Evolutionary conservation across 2,329 filamentous ascomycete species (phyloP).

Genomic region (Dactylellina cionopaga): DNA sequence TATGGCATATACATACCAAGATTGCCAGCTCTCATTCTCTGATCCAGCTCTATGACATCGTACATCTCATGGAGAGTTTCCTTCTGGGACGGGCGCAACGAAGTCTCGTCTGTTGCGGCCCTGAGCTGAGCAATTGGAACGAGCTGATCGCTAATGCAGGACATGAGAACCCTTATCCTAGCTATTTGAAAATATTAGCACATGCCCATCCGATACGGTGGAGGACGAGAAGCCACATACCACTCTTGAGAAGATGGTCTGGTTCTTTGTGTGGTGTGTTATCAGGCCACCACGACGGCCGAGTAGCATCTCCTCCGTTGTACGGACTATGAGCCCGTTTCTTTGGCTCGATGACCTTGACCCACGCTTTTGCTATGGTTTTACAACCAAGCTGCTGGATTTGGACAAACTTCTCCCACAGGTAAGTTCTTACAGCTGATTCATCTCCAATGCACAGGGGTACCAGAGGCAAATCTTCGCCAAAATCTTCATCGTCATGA

Average conservation of each 20-base stretch:
- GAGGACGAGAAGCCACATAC: conserved; percentile 60
- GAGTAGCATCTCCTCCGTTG: conserved; percentile 71
- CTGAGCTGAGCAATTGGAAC: conserved; percentile 26
- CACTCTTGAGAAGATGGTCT: conserved; percentile 75
- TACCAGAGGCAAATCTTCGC: conserved; percentile 53
- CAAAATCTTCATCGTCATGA: conserved; percentile 12
- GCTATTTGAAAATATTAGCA: background rate
- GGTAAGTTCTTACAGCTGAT: conserved; percentile 69
- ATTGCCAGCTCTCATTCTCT: conserved; percentile 12
- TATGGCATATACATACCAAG: conserved; percentile 15
- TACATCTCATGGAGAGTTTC: conserved; percentile 47
- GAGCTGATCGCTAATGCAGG: conserved; percentile 26
- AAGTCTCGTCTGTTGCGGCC: conserved; percentile 37
- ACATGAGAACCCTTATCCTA: conserved; percentile 21
- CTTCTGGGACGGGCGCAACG: conserved; percentile 26
- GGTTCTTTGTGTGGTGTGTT: conserved; percentile 76
- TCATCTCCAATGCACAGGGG: conserved; percentile 67
- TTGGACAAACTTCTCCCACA: conserved; percentile 70
- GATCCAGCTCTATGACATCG: conserved; percentile 36
- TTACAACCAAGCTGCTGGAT: conserved; percentile 78
- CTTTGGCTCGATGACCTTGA: conserved; percentile 78
- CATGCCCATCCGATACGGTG: background rate
- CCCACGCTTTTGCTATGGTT: conserved; percentile 77
- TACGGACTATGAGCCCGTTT: conserved; percentile 81
- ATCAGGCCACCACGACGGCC: conserved; percentile 74